These are phyloP conservation scores for Hypoxylon lenormandii DNA, from an alignment of 495 filamentous ascomycete genomes.

Conservation along the genomic window DNA sequence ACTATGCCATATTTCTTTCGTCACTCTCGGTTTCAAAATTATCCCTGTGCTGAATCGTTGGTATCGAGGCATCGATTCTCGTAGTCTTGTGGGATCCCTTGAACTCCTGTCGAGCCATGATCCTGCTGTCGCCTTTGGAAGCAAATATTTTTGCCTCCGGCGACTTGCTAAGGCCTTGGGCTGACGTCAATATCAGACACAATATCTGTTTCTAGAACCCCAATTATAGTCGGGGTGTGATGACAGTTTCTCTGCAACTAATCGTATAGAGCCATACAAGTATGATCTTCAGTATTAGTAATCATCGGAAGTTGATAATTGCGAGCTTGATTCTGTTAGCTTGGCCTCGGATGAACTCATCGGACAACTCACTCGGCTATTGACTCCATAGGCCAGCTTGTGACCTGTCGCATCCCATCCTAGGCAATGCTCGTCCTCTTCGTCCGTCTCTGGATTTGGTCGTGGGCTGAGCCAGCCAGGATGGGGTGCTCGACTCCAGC, in stretches of 20 bases:
- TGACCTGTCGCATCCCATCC: constrained; percentile 82
- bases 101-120: not conserved
- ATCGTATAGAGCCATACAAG: not conserved
- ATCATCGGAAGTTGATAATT: constrained; percentile 62
- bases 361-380: constrained; percentile 69
- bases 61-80: not conserved
- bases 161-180: too few relatives aligned
- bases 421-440: constrained; percentile 68
- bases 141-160: too few relatives aligned
- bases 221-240: too few relatives aligned
- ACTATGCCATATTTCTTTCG: not conserved
- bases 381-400: constrained; percentile 77
- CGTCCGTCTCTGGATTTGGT: constrained; percentile 58
- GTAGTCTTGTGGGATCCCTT: not conserved
- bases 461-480: constrained; percentile 64
- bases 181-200: too few relatives aligned
- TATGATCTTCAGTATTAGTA: not conserved
- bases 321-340: constrained; percentile 55
- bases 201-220: too few relatives aligned
- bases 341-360: not conserved
- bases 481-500: constrained; percentile 66
- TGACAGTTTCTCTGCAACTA: not conserved
- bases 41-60: not conserved
- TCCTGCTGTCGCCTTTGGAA: too few relatives aligned
- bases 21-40: not conserved